Percentiles rank a stretch among this genome's conserved stretches.
Evolutionary conservation across 1,284 basidiomycete genomes (phyloP).

Genomic region (Schizophyllum commune): DNA sequence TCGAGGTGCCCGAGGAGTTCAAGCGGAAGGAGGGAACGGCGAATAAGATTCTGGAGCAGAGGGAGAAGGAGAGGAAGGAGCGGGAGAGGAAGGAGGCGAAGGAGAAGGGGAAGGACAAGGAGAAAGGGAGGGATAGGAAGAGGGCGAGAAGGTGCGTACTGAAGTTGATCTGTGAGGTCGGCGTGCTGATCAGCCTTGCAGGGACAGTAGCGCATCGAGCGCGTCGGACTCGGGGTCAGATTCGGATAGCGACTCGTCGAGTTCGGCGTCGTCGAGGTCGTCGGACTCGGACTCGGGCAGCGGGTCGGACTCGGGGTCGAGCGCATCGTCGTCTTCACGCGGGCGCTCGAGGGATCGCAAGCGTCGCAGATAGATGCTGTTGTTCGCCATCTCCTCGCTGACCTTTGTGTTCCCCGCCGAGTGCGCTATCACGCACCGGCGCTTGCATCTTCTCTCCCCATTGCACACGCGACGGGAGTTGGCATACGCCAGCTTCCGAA

Average conservation of each 20-base stretch:
- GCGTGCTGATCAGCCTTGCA: not conserved
- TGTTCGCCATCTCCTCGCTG: too few species aligned
- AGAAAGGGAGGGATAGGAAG: conserved; percentile 32
- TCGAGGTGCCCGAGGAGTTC: conserved; percentile 76
- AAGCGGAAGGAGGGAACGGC: conserved; percentile 66
- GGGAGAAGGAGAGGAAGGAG: conserved; percentile 60
- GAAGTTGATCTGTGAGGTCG: not conserved
- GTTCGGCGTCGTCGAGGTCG: conserved; percentile 14
- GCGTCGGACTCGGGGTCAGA: not conserved
- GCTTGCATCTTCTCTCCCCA: too few species aligned
- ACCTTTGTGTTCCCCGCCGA: too few species aligned
- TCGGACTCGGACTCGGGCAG: conserved; percentile 37
- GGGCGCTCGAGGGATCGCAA: conserved; percentile 37
- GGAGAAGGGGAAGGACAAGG: conserved; percentile 29
- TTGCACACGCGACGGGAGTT: too few species aligned
- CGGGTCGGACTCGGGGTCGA: conserved; percentile 25
- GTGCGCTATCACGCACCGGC: too few species aligned
- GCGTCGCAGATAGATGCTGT: conserved; percentile 7
- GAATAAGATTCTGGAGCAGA: conserved; percentile 64
- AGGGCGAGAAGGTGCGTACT: not conserved
- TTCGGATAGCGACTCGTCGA: not conserved
- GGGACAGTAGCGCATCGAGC: not conserved
- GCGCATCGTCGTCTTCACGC: conserved; percentile 3
- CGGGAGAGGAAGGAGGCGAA: conserved; percentile 23
- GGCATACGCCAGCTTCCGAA: too few species aligned